Evolutionary conservation across 768 basidiomycete species (phyloP), one percentile per base, ranked within the genome.

Genomic region (Pleurotus pulmonarius): DNA sequence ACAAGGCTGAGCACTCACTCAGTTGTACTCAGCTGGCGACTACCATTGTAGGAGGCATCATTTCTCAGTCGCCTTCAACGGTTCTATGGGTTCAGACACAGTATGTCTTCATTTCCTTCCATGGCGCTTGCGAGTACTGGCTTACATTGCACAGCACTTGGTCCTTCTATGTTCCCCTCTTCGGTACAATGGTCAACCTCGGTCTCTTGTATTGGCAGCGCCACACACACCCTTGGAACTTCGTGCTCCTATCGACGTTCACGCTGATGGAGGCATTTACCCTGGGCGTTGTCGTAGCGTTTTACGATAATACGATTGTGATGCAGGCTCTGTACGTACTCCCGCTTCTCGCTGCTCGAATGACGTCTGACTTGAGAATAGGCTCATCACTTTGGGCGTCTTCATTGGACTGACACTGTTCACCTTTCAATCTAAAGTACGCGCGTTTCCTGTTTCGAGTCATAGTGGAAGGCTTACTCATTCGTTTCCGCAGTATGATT

Each of bases 401-500:
- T 98, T 99, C 81, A 70, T 93, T 40, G 97, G 95, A 5, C 73
- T 99, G 59, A 98, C 95, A 0, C 70, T 98, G 52, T 98, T 97
- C 76, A 98, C 97, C 0, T 77, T 97, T 68, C 94, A 96, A 69
- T 92, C 90, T 57, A 96, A 96, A 79, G 90, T 89, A 59, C 16
- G 76, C 54, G 12, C 18, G 47, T 48, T 34, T 26, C 25, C 57
- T 12, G 47, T 48, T 34, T 26, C 25, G 56, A 48, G 3, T 43
- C 56, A 38, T 59, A 18, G 4, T 54, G n/a, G 3, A 1, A 34
- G 8, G 8, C 9, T 9, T 9, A 34, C 11, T 34, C 11, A 34
- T 34, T 8, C 29, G 37, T 47, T 47, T 16, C 51, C 41, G 0
- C 61, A 92, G 90, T 97, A 93, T 72, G 95, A 98, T 74, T 98